These are phyloP conservation scores for Acanthamoeba lenticulata DNA, from an alignment of 208 protist species.

Conservation along the genomic window DNA sequence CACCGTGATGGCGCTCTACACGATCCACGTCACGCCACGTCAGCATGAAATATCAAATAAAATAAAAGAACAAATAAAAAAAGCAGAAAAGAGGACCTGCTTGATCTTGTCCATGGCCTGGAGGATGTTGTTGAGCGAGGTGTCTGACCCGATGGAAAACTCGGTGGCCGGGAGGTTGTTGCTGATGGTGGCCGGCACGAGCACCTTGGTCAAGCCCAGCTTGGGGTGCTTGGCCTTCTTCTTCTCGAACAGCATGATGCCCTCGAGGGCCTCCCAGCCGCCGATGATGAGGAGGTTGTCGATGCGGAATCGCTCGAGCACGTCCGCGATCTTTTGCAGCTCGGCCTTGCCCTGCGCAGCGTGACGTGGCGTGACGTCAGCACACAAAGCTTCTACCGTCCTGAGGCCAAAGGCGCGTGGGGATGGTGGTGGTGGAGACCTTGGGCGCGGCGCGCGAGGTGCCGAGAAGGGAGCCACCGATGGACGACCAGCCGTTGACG, in stretches of 20 bases:
- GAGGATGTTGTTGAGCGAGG: conserved; percentile 82
- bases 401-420: neutral
- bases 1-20: conserved; percentile 8
- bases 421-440: neutral
- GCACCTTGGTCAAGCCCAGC: conserved; percentile 66
- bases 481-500: conserved; percentile 77
- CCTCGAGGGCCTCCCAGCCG: conserved; percentile 82
- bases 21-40: neutral
- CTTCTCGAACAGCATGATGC: conserved; percentile 18
- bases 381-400: neutral
- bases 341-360: conserved; percentile 54
- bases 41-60: neutral
- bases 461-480: conserved; percentile 67
- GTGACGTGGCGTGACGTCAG: neutral
- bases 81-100: conserved; percentile 71
- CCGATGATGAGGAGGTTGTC: conserved; percentile 79
- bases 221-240: conserved; percentile 57
- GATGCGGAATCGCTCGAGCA: conserved; percentile 64
- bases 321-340: conserved; percentile 67
- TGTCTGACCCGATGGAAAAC: conserved; percentile 80
- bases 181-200: conserved; percentile 84
- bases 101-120: conserved; percentile 80
- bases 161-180: conserved; percentile 81
- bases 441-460: conserved; percentile 28
- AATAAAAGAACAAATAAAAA: too few relatives aligned